A percentile compares a stretch with the other conserved stretches of the same genome.
These are phyloP conservation scores for Lizonia empirigonia DNA, from an alignment of 2,329 filamentous ascomycete species.

Conservation along the genomic window DNA sequence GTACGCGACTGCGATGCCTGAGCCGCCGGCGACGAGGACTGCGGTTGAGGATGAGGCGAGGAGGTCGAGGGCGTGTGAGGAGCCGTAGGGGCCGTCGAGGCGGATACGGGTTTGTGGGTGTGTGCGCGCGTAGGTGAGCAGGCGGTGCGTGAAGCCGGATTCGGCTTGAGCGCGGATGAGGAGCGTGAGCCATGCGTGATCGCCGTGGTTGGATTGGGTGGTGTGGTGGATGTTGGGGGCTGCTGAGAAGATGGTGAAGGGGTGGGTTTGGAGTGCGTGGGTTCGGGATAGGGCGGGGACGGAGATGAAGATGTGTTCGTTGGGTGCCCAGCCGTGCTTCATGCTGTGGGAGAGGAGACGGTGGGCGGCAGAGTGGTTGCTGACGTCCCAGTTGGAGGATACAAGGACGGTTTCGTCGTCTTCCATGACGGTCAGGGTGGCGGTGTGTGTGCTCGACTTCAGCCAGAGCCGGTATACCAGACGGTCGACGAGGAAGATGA, in stretches of 20 bases:
- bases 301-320: slow-evolving; percentile 68
- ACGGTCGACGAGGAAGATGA: slow-evolving; percentile 64
- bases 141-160: slow-evolving; percentile 62
- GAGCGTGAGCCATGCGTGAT: slow-evolving; percentile 60
- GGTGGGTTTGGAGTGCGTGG: slow-evolving; percentile 65
- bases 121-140: slow-evolving; percentile 58
- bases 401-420: slow-evolving; percentile 62
- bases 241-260: slow-evolving; percentile 69
- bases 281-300: slow-evolving; percentile 60
- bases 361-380: slow-evolving; percentile 9
- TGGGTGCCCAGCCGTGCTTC: slow-evolving; percentile 62
- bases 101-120: slow-evolving; percentile 55
- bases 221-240: slow-evolving; percentile 52
- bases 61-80: slow-evolving; percentile 60
- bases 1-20: slow-evolving; percentile 68
- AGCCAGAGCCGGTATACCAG: slow-evolving; percentile 62
- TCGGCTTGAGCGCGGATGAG: slow-evolving; percentile 62
- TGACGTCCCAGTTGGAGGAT: slow-evolving; percentile 53
- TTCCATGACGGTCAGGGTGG: slow-evolving; percentile 59
- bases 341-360: slow-evolving; percentile 44
- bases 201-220: slow-evolving; percentile 19
- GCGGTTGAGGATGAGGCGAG: slow-evolving; percentile 58
- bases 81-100: slow-evolving; percentile 71
- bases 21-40: slow-evolving; percentile 66
- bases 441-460: slow-evolving; percentile 56